Conservation (phyloP, 2,329 filamentous ascomycete genomes). For the Trematosphaeria pertusa region DNA sequence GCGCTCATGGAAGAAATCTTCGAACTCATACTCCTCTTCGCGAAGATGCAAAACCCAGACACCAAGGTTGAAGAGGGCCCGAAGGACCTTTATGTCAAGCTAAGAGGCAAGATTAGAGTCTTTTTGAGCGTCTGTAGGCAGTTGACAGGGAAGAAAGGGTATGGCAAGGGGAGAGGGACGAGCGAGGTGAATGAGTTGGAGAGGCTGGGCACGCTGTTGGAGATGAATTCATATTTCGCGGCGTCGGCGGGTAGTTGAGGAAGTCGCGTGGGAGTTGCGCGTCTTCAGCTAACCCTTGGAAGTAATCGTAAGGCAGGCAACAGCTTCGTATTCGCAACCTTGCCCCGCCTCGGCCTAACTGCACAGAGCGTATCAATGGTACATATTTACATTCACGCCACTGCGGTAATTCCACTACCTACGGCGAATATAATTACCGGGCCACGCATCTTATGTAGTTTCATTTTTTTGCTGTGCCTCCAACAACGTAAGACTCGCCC, state of each 20-base stretch:
- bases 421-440: no score
- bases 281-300: no score
- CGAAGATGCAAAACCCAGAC: constrained; percentile 34
- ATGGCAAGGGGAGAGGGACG: constrained; percentile 44
- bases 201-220: constrained; percentile 71
- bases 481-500: no score
- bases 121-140: constrained; percentile 77
- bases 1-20: constrained; percentile 80
- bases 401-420: no score
- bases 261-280: no score
- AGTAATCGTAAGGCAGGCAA: no score
- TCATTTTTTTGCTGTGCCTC: no score
- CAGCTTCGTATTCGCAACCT: not conserved
- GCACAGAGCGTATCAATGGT: no score
- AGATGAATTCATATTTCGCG: constrained; percentile 72
- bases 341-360: no score
- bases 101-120: constrained; percentile 74
- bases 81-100: constrained; percentile 65
- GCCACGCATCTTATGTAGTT: no score
- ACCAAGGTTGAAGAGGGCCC: constrained; percentile 37
- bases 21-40: constrained; percentile 71
- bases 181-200: constrained; percentile 67
- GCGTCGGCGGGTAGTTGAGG: constrained; percentile 2
- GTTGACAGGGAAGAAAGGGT: constrained; percentile 67
- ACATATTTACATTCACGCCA: no score